These are phyloP conservation scores for Aspergillus chevalieri DNA, from an alignment of 2,329 filamentous ascomycete species.

Conservation along the genomic window DNA sequence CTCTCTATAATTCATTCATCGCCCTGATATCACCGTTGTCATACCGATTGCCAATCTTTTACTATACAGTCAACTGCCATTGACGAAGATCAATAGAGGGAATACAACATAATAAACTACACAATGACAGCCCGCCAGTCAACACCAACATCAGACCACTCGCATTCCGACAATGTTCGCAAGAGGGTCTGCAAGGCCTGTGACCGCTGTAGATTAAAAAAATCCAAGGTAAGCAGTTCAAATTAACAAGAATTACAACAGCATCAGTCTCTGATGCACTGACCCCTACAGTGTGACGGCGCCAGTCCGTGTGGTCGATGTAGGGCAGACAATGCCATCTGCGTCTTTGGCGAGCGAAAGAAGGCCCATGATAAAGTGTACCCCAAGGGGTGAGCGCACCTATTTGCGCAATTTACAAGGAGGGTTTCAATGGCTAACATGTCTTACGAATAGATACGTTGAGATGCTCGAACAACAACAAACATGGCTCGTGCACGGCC, in stretches of 20 bases:
- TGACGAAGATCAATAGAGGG: too few species aligned
- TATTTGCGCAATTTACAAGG: background rate
- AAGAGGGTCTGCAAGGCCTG: conserved; percentile 63
- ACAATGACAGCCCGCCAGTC: conserved; percentile 36
- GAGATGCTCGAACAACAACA: conserved; percentile 65
- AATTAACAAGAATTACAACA: background rate
- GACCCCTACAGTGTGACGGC: conserved; percentile 50
- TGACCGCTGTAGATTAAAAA: conserved; percentile 60
- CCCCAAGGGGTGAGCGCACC: conserved; percentile 55
- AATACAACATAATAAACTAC: conserved; percentile 1
- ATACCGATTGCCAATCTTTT: background rate
- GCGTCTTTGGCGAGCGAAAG: conserved; percentile 60
- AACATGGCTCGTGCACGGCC: conserved; percentile 53
- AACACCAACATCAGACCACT: conserved; percentile 34
- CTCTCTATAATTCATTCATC: conserved; percentile 5
- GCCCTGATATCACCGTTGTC: conserved; percentile 4
- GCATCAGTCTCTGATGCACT: conserved; percentile 17
- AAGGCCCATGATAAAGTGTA: conserved; percentile 63
- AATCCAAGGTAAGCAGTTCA: conserved; percentile 52
- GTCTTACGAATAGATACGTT: conserved; percentile 45
- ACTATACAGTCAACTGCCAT: background rate
- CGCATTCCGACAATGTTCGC: conserved; percentile 43
- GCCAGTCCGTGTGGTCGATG: conserved; percentile 56
- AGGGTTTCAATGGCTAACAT: background rate
- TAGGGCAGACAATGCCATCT: conserved; percentile 59